Percentiles rank a stretch among this genome's conserved stretches.
Conservation (phyloP, 768 basidiomycete genomes). For the Agrocybe pediades region DNA sequence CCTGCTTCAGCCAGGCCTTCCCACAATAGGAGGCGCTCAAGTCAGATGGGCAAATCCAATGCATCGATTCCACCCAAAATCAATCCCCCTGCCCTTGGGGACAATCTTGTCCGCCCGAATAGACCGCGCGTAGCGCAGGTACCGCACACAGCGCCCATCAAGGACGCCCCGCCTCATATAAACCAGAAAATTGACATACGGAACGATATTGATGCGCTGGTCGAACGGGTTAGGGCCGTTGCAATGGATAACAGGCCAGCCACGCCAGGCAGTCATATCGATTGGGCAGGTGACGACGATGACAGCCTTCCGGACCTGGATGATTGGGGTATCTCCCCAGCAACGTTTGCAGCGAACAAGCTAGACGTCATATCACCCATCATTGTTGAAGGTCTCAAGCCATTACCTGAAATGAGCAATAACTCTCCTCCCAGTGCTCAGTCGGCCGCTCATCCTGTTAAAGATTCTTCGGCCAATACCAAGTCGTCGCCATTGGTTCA, state of each 20-base stretch:
- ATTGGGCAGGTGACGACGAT: constrained; percentile 90
- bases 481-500: not conserved
- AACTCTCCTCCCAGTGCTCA: constrained; percentile 13
- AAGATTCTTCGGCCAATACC: not conserved
- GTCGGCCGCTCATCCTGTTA: too few species aligned
- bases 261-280: constrained; percentile 79
- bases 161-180: constrained; percentile 65
- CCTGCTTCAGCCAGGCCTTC: constrained; percentile 39
- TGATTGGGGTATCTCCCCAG: constrained; percentile 77
- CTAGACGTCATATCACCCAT: constrained; percentile 66
- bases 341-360: constrained; percentile 27
- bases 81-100: constrained; percentile 32
- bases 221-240: constrained; percentile 73
- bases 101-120: constrained; percentile 33
- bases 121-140: constrained; percentile 26
- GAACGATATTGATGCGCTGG: constrained; percentile 72
- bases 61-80: constrained; percentile 29
- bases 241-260: constrained; percentile 71
- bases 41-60: constrained; percentile 34
- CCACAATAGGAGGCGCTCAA: constrained; percentile 54
- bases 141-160: constrained; percentile 44
- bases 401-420: constrained; percentile 51
- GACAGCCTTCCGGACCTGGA: constrained; percentile 80
- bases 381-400: constrained; percentile 60
- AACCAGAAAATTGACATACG: constrained; percentile 47